phyloP scores from a whole-genome alignment of 192 early-diverging fungal species.

The Lunasporangiospora selenospora region DNA sequence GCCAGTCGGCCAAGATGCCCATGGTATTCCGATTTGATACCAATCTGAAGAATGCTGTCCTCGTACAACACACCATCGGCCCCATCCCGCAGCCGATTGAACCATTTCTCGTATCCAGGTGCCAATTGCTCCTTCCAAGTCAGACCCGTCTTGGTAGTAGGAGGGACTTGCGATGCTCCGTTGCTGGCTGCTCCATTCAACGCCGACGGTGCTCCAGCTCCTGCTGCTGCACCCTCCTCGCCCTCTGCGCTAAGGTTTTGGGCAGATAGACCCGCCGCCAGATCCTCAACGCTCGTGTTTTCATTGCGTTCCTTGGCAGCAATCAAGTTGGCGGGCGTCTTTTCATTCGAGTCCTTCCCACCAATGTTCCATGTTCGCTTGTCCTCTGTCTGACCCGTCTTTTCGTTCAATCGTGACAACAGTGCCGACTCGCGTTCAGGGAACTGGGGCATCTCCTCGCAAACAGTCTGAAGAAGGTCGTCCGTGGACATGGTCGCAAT shows the following conservation, averaged over 20 bases:
- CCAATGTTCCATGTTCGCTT: conserved; percentile 95
- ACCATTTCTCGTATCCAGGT: conserved; percentile 58
- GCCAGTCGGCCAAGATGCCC: conserved; percentile 87
- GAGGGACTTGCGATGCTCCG: conserved; percentile 5
- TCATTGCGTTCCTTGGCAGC: conserved; percentile 41
- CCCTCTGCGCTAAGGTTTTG: conserved; percentile 13
- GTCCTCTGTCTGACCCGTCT: conserved; percentile 92
- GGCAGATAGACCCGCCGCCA: conserved; percentile 15
- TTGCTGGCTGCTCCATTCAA: neutral
- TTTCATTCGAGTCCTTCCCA: conserved; percentile 80
- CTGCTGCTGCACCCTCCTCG: conserved; percentile 36
- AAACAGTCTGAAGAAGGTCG: conserved; percentile 88
- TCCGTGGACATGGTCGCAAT: conserved; percentile 85
- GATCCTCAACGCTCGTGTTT: conserved; percentile 39
- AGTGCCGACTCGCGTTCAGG: conserved; percentile 93
- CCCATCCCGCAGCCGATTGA: conserved; percentile 68
- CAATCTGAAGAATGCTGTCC: conserved; percentile 88
- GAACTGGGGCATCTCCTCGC: conserved; percentile 99
- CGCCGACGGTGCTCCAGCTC: conserved; percentile 40
- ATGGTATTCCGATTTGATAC: conserved; percentile 94
- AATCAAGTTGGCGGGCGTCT: conserved; percentile 55
- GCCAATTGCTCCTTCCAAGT: conserved; percentile 53
- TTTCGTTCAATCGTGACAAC: conserved; percentile 81
- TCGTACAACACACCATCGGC: conserved; percentile 93
- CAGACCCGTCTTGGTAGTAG: conserved; percentile 33